Base-by-base conservation (phyloP, 2,329 filamentous ascomycete genomes). In the Aspergillus melleus region DNA sequence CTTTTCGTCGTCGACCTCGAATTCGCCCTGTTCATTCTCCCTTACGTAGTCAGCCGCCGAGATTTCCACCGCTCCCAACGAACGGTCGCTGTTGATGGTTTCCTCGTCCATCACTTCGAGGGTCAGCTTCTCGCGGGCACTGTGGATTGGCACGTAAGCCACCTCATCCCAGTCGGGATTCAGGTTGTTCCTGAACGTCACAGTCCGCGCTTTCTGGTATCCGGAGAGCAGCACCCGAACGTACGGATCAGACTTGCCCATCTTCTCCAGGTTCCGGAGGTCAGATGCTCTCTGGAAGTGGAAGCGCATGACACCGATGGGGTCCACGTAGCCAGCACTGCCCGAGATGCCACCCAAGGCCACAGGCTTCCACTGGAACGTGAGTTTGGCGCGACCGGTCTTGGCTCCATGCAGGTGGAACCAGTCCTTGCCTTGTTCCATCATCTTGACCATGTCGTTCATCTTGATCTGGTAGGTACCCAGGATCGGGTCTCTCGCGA, bases 101-200 rank as follows among this genome's bases (percentile, higher is more conserved):
- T 99, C 95, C 62, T 95, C 88, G 69, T 99, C 95, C 94, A 99
- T 96, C 65, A 98, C 92, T 75, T 99, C 95, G 19, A 99, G 79
- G 1, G 88, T 87, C 30, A 99, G 81, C 70, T 90, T 92, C 74
- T 99, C 95, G 32, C 91, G 89, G 14, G 85, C 70, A 6, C 89
- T 92, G 74, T 97, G 94, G 59, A 99, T 85, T 1, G 96, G 94
- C 0, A 99, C 84, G 72, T 99, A 99, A 22, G 97, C 85, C 24
- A 99, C 88, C 77, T 99, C 95, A 70, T 99, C 92, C 88, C 91
- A 99, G 55, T 95, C 90, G 2, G 95, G 95, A 73, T 96, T 92
- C 59, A 99, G 86, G 63, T 97, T 96, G 78, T 96, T 99, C 73
- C 92, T 88, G 81, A 95, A 96, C 0, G 94, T 98, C 54, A 99